phyloP scores from a whole-genome alignment of 148 eudicot genomes.

The Arbutus unedo region DNA sequence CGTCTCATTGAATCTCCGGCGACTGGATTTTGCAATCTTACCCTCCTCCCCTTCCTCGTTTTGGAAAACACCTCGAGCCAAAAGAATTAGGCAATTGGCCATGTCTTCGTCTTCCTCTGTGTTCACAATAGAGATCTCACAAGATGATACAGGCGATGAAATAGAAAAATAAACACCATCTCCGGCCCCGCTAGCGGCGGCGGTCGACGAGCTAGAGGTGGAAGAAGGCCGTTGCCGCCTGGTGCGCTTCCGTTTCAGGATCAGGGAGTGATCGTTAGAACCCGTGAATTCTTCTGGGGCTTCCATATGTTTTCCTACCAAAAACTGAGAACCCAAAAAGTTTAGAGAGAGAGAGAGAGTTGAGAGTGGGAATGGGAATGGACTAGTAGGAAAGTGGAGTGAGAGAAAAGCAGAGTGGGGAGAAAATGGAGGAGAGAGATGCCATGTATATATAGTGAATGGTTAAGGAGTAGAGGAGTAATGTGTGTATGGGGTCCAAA shows the following conservation, averaged over 20 bases:
- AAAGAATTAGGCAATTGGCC: conserved; percentile 67
- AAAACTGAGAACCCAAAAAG: neutral
- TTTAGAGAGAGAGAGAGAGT: conserved; percentile 10
- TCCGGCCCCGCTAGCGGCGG: neutral
- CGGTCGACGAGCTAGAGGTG: conserved; percentile 27
- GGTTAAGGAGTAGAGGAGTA: neutral
- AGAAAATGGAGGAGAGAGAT: neutral
- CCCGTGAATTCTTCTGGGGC: conserved; percentile 21
- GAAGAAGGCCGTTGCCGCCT: conserved; percentile 60
- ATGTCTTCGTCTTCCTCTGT: conserved; percentile 61
- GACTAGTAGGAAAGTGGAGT: neutral
- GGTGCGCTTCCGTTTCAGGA: conserved; percentile 65
- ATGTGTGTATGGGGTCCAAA: neutral
- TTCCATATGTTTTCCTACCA: conserved; percentile 15
- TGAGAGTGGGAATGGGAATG: neutral
- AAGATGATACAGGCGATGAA: neutral
- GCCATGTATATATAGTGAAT: conserved; percentile 8
- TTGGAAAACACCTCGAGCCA: conserved; percentile 41
- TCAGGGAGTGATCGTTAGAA: conserved; percentile 10
- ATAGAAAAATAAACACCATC: neutral
- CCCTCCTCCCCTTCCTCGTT: neutral
- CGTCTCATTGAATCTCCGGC: neutral
- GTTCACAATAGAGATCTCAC: neutral
- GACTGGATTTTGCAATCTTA: neutral
- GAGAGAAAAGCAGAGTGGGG: neutral